Conservation (phyloP, 208 protist species). For the Crithidia brevicula region DNA sequence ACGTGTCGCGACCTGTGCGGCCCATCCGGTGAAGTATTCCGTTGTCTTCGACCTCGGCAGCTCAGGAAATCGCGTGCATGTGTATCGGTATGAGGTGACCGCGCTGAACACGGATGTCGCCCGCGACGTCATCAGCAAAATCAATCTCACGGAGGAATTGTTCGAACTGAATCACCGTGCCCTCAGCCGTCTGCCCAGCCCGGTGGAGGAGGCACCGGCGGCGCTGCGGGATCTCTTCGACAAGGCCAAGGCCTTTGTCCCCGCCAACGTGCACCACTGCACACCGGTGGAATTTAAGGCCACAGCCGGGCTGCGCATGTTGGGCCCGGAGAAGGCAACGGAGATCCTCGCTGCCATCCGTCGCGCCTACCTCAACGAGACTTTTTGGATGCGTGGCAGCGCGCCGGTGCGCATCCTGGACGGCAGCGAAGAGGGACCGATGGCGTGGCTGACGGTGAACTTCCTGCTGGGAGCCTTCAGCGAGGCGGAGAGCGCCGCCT, state of each 20-base stretch:
- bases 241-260: constrained; percentile 42
- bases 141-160: constrained; percentile 55
- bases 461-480: constrained; percentile 59
- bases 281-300: constrained; percentile 73
- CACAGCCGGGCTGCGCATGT: constrained; percentile 69
- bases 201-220: constrained; percentile 29
- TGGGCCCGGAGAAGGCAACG: constrained; percentile 37
- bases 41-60: constrained; percentile 92
- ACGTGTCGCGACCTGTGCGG: not conserved
- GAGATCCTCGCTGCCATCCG: constrained; percentile 46
- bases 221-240: constrained; percentile 46
- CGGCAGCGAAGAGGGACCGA: constrained; percentile 77
- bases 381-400: constrained; percentile 57
- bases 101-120: not conserved
- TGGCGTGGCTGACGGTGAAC: constrained; percentile 89
- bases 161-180: constrained; percentile 59
- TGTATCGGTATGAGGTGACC: constrained; percentile 58
- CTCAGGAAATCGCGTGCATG: constrained; percentile 86
- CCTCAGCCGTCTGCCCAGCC: constrained; percentile 36
- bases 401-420: constrained; percentile 76
- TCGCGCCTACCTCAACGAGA: constrained; percentile 20
- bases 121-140: constrained; percentile 15
- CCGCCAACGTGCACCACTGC: constrained; percentile 43
- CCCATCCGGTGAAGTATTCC: constrained; percentile 38
- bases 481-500: not conserved